Evolutionary conservation across 768 basidiomycete genomes (phyloP).

Genomic region (Suillus decipiens): DNA sequence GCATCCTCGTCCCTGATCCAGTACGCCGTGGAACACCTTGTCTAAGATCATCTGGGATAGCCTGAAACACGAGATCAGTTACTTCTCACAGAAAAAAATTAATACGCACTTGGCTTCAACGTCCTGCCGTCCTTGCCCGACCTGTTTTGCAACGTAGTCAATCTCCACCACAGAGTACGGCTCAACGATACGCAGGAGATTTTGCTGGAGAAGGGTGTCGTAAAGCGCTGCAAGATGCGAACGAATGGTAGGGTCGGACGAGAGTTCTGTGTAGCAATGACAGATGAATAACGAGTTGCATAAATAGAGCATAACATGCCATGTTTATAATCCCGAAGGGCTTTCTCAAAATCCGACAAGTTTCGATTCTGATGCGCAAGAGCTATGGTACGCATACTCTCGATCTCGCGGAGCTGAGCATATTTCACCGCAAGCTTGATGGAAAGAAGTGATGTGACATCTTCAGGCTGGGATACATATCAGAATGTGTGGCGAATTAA

Average conservation of each 20-base stretch:
- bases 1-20: constrained; percentile 96
- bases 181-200: constrained; percentile 92
- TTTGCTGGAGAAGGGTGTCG: constrained; percentile 95
- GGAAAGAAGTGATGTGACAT: constrained; percentile 82
- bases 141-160: constrained; percentile 80
- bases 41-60: constrained; percentile 98
- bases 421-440: constrained; percentile 90
- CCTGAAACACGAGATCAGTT: constrained; percentile 41
- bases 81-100: not conserved
- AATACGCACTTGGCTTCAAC: constrained; percentile 86
- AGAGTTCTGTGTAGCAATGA: constrained; percentile 64
- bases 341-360: constrained; percentile 86
- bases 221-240: constrained; percentile 93
- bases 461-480: constrained; percentile 69
- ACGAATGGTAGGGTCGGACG: constrained; percentile 93
- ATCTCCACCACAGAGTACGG: constrained; percentile 94
- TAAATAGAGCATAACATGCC: constrained; percentile 43
- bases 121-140: constrained; percentile 83
- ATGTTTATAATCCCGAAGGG: constrained; percentile 81
- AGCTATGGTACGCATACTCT: constrained; percentile 95
- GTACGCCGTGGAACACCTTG: constrained; percentile 89
- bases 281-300: not conserved
- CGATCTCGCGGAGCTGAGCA: constrained; percentile 84
- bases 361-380: constrained; percentile 92
- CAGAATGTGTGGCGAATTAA: not conserved